Evolutionary conservation across 768 basidiomycete genomes (phyloP).

Genomic region (Mycena chlorophos): DNA sequence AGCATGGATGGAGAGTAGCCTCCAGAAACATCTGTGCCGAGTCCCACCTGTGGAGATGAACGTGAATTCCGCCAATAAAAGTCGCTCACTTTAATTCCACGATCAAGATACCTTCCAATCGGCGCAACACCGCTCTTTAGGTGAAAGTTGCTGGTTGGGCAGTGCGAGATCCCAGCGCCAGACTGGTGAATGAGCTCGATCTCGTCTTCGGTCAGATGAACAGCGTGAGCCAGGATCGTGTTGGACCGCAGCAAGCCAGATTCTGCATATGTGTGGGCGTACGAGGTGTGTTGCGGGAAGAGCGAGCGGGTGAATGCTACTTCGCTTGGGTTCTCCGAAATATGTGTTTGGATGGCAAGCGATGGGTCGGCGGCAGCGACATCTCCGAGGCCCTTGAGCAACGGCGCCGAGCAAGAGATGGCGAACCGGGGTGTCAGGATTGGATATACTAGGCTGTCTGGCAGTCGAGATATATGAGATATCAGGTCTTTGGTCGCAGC

Average conservation of each 20-base stretch:
- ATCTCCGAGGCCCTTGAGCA: constrained; percentile 61
- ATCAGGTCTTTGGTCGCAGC: constrained; percentile 65
- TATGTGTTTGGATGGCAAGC: constrained; percentile 88
- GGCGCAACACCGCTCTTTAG: constrained; percentile 82
- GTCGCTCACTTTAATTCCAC: constrained; percentile 73
- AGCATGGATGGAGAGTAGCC: constrained; percentile 84
- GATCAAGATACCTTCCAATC: constrained; percentile 77
- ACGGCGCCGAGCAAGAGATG: constrained; percentile 76
- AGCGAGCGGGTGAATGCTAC: constrained; percentile 61
- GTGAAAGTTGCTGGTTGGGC: constrained; percentile 93
- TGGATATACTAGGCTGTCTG: constrained; percentile 75
- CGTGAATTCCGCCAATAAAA: background rate
- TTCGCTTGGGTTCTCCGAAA: constrained; percentile 82
- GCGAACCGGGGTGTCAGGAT: constrained; percentile 97
- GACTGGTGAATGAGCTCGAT: constrained; percentile 65
- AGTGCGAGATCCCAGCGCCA: constrained; percentile 83
- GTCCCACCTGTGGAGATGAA: constrained; percentile 63
- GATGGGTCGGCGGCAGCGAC: constrained; percentile 59
- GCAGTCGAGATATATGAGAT: constrained; percentile 61
- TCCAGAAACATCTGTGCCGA: constrained; percentile 94
- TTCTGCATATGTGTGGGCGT: constrained; percentile 81
- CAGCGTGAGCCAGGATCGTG: constrained; percentile 87
- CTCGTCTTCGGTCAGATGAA: constrained; percentile 76
- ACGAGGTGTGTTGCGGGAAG: constrained; percentile 65
- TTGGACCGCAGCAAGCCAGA: constrained; percentile 73